Evolutionary conservation across 73 alveolate species (phyloP), one percentile per base, ranked within the genome.

Genomic region (Symbiodinium pilosum): DNA sequence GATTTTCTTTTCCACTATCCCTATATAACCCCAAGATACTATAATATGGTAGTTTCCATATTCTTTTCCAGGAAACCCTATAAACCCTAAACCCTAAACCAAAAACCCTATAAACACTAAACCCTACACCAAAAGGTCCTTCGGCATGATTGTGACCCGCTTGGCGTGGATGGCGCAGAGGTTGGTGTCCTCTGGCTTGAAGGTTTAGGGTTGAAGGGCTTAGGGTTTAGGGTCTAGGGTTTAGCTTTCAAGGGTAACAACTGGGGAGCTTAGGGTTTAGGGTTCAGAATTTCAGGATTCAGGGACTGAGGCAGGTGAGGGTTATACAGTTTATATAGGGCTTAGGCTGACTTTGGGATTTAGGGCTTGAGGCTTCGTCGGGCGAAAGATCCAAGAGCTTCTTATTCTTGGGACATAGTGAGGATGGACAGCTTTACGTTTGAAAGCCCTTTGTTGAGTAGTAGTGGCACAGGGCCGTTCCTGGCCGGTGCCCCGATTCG

Each of bases 121-220:
- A 47, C 59, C 59, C 59, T 47, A 47, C 59, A 9, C 9, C 0
- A 38, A 18, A 20, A 20, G 4, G 98, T 99, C 99, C 99, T 99
- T 99, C 43, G 99, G 99, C 99, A 99, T 99, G 91, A 99, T 99
- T 43, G 99, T 99, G 71, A 99, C 99, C 97, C 99, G 99, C 99
- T 99, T 99, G 64, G 99, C 99, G 93, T 99, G 99, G 99, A 99
- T 99, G 94, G 99, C 99, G 99, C 99, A 99, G 41, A 99, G 92
- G 99, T 99, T 99, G 64, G 99, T 99, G 99, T 99, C 99, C 99
- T 99, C 34, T 20, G 73, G 73, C 32, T 16, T 14, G 16, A 16
- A 16, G 64, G 64, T 47, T 47, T 47, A 47, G 64, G 64, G 73
- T 56, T 56, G 26, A 47, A 56, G 73, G 73, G 73, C 32, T 56